Evolutionary conservation across 352 stramenopile genomes (phyloP).

Genomic region (Phytophthora vignae): DNA sequence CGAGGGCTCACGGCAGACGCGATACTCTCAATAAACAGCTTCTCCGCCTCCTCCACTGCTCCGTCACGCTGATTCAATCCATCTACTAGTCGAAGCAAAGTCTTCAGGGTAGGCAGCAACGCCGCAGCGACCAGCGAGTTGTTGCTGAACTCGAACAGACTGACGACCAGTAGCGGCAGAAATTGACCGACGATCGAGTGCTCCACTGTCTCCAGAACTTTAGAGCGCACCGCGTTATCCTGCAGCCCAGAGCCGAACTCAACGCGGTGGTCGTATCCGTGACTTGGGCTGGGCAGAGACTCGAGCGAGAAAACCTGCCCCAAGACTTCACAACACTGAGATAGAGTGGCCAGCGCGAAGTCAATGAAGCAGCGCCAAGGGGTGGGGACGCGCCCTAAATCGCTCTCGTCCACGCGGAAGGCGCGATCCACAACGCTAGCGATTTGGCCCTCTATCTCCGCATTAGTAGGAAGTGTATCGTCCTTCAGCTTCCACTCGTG

Average conservation of each 20-base stretch:
- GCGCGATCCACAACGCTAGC: slow-evolving; percentile 40
- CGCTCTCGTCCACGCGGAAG: slow-evolving; percentile 46
- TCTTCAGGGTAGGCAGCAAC: slow-evolving; percentile 56
- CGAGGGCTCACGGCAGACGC: slow-evolving; percentile 10
- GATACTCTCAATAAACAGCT: slow-evolving; percentile 37
- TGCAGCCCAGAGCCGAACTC: background rate
- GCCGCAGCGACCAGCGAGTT: slow-evolving; percentile 55
- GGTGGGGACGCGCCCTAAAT: slow-evolving; percentile 35
- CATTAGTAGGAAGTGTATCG: background rate
- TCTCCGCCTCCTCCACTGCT: slow-evolving; percentile 28
- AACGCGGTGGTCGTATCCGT: slow-evolving; percentile 14
- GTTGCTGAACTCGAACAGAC: slow-evolving; percentile 70
- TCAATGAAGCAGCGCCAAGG: slow-evolving; percentile 63
- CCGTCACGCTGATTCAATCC: slow-evolving; percentile 43
- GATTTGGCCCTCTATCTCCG: slow-evolving; percentile 22
- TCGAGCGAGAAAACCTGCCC: slow-evolving; percentile 34
- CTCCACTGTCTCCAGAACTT: slow-evolving; percentile 39
- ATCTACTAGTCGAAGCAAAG: slow-evolving; percentile 59
- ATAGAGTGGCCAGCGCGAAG: slow-evolving; percentile 39
- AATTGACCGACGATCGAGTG: slow-evolving; percentile 63
- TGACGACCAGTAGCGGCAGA: slow-evolving; percentile 60
- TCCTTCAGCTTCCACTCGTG: slow-evolving; percentile 27
- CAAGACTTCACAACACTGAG: slow-evolving; percentile 47
- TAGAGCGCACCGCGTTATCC: background rate
- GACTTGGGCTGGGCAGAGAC: slow-evolving; percentile 37